Conservation (phyloP, 768 basidiomycete genomes). For the Kwoniella mangroviensis region DNA sequence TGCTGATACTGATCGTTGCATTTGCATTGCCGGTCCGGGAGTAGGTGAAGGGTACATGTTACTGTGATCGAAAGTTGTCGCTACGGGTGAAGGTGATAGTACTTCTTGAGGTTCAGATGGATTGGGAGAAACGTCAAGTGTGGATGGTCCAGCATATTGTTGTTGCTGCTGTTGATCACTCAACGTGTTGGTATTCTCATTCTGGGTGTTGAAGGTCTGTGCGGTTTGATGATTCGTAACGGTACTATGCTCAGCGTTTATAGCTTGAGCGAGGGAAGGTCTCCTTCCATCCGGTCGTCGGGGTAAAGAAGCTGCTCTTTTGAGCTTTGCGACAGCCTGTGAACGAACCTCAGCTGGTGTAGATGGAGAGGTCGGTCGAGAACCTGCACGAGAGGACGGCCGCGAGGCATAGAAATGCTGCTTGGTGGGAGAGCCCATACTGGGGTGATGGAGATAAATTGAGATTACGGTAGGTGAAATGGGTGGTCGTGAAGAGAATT, state of each 20-base stretch:
- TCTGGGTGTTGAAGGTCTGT: neutral
- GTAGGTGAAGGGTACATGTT: slow-evolving; percentile 23
- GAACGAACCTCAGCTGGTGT: slow-evolving; percentile 76
- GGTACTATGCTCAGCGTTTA: neutral
- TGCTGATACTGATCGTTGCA: slow-evolving; percentile 43
- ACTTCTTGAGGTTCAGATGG: slow-evolving; percentile 33
- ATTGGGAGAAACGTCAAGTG: slow-evolving; percentile 1
- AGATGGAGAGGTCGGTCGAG: slow-evolving; percentile 75
- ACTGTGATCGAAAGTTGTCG: slow-evolving; percentile 24
- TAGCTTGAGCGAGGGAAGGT: slow-evolving; percentile 59
- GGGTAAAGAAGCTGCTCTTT: slow-evolving; percentile 87
- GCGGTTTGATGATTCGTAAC: neutral
- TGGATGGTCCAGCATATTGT: slow-evolving; percentile 1
- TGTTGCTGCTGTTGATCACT: neutral
- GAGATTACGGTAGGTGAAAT: neutral
- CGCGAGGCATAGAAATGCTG: slow-evolving; percentile 75
- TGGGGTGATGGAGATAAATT: neutral
- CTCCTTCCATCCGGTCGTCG: slow-evolving; percentile 88
- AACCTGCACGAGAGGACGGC: slow-evolving; percentile 69
- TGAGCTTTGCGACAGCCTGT: slow-evolving; percentile 84
- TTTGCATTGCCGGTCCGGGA: slow-evolving; percentile 5
- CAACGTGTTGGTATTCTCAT: neutral
- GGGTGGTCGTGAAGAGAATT: neutral
- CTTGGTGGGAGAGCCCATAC: slow-evolving; percentile 61
- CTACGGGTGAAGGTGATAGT: slow-evolving; percentile 46